Conservation (phyloP, 768 basidiomycete species). For the Cystofilobasidium capitatum region DNA sequence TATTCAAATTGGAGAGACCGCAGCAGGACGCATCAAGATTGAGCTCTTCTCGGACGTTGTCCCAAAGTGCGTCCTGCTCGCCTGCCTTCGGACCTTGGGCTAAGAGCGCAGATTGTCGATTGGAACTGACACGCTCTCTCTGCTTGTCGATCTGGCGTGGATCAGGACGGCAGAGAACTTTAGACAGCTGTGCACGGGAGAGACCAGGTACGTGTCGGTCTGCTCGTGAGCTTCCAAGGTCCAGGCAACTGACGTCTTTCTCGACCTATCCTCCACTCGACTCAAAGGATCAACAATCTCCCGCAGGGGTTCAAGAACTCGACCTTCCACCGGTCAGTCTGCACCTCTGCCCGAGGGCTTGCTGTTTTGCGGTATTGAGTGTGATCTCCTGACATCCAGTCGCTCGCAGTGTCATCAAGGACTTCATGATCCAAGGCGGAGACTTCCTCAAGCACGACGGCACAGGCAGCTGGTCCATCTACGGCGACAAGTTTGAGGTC, state of each 20-base stretch:
- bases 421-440: conserved; percentile 97
- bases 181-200: conserved; percentile 93
- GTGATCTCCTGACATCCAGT: neutral
- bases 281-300: conserved; percentile 28
- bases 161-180: conserved; percentile 93
- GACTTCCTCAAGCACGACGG: conserved; percentile 93
- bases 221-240: neutral
- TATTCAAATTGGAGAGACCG: conserved; percentile 89
- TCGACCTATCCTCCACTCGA: neutral
- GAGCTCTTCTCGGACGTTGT: conserved; percentile 93
- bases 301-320: conserved; percentile 86
- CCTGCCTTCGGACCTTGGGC: neutral
- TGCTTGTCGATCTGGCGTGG: neutral
- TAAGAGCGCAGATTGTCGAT: too few species aligned
- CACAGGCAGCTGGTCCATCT: conserved; percentile 93
- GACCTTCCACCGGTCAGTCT: conserved; percentile 75
- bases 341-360: neutral
- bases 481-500: conserved; percentile 86
- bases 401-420: conserved; percentile 25
- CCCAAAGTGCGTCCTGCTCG: conserved; percentile 59
- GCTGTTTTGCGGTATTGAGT: neutral
- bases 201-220: conserved; percentile 57
- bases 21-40: conserved; percentile 91
- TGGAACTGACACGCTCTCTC: neutral
- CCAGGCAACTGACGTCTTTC: too few species aligned